These are phyloP conservation scores for Iris pallida DNA, from an alignment of 116 monocot genomes.

Conservation along the genomic window DNA sequence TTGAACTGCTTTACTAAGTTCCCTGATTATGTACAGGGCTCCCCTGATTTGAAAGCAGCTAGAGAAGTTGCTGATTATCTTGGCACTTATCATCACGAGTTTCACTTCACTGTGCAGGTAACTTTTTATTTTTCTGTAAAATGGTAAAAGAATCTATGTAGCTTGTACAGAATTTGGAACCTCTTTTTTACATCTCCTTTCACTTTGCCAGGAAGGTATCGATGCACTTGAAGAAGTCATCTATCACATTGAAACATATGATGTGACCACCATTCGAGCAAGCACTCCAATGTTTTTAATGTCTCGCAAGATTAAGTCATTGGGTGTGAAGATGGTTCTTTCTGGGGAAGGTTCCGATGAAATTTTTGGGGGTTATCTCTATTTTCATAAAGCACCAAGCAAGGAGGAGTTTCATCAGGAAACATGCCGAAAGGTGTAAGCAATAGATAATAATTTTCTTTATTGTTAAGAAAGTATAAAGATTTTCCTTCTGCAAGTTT, in stretches of 20 bases:
- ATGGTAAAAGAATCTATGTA: neutral
- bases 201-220: slow-evolving; percentile 63
- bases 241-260: slow-evolving; percentile 88
- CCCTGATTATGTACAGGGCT: slow-evolving; percentile 41
- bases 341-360: slow-evolving; percentile 96
- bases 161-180: neutral
- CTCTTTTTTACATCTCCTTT: slow-evolving; percentile 5
- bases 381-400: slow-evolving; percentile 96
- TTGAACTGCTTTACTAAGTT: neutral
- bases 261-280: slow-evolving; percentile 85
- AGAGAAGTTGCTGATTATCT: slow-evolving; percentile 88
- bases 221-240: slow-evolving; percentile 94
- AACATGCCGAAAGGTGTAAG: slow-evolving; percentile 74
- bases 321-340: slow-evolving; percentile 96
- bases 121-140: neutral
- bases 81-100: slow-evolving; percentile 80
- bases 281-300: slow-evolving; percentile 96
- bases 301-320: slow-evolving; percentile 84
- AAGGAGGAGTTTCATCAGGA: slow-evolving; percentile 88
- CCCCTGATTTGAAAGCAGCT: slow-evolving; percentile 88
- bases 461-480: too few relatives aligned
- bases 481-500: neutral
- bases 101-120: slow-evolving; percentile 92
- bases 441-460: neutral
- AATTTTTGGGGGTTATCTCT: slow-evolving; percentile 88